These are phyloP conservation scores for Candida berthetii DNA, from an alignment of 805 yeast species.

Conservation along the genomic window DNA sequence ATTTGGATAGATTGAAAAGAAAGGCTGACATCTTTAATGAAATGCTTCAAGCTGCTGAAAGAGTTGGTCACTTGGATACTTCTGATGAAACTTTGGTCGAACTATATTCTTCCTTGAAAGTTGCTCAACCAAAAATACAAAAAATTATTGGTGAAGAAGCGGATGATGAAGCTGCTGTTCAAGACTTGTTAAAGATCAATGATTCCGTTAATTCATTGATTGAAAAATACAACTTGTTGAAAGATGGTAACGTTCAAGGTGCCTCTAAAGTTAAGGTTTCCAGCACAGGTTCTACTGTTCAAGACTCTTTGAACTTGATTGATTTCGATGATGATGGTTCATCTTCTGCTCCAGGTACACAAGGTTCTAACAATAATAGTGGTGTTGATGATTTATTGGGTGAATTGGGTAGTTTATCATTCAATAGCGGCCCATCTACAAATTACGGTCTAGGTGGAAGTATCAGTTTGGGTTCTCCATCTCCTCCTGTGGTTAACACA, in stretches of 20 bases:
- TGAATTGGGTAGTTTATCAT: conserved; percentile 60
- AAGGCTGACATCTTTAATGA: conserved; percentile 85
- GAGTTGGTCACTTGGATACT: conserved; percentile 30
- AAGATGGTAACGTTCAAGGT: conserved; percentile 52
- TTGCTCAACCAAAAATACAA: conserved; percentile 81
- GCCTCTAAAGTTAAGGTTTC: conserved; percentile 44
- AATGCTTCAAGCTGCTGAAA: conserved; percentile 57
- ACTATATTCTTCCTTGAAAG: conserved; percentile 69
- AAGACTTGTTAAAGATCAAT: conserved; percentile 59
- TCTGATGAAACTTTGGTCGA: conserved; percentile 70
- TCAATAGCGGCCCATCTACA: conserved; percentile 31
- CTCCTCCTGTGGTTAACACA: conserved; percentile 18
- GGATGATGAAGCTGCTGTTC: conserved; percentile 60
- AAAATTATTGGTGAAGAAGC: conserved; percentile 79
- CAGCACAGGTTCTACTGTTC: conserved; percentile 22
- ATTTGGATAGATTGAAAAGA: conserved; percentile 74
- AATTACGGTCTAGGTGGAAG: conserved; percentile 49
- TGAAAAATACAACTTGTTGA: conserved; percentile 58
- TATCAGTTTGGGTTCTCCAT: conserved; percentile 31
- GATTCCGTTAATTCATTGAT: conserved; percentile 69
- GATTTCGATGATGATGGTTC: conserved; percentile 57
- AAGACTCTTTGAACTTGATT: conserved; percentile 47
- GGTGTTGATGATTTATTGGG: conserved; percentile 65
- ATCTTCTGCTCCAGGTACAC: conserved; percentile 14
- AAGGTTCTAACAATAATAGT: conserved; percentile 26